Evolutionary conservation across 805 yeast species (phyloP).

Genomic region (Starmera pachycereana): DNA sequence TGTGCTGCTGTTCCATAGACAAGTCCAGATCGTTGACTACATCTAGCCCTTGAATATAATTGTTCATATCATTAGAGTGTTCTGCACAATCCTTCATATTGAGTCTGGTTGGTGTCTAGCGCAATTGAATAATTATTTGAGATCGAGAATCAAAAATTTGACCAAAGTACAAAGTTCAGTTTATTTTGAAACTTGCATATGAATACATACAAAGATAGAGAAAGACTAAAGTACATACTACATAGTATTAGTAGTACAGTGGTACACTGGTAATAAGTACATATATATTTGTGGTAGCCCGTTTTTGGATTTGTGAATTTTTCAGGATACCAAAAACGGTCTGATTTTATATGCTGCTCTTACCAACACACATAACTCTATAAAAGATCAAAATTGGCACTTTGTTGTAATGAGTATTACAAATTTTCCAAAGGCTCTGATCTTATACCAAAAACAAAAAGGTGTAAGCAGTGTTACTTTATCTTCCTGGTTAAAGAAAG

Average conservation of each 20-base stretch:
- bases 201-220: background rate
- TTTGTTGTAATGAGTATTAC: background rate
- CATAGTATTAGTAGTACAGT: no score
- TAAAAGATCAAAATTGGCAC: no score
- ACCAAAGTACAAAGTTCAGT: no score
- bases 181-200: background rate
- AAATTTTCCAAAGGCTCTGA: no score
- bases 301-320: no score
- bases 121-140: no score
- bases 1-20: background rate
- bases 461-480: background rate
- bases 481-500: background rate
- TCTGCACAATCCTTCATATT: background rate
- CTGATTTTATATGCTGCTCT: no score
- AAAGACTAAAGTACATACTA: no score
- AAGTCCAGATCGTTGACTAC: constrained; percentile 6
- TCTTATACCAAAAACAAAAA: background rate
- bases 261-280: no score
- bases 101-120: background rate
- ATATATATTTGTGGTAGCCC: no score
- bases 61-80: constrained; percentile 1
- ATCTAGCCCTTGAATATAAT: constrained; percentile 11
- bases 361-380: no score
- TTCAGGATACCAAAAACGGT: no score
- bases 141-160: background rate